phyloP scores from a whole-genome alignment of 768 basidiomycete genomes.

The Thelephora ganbajun region DNA sequence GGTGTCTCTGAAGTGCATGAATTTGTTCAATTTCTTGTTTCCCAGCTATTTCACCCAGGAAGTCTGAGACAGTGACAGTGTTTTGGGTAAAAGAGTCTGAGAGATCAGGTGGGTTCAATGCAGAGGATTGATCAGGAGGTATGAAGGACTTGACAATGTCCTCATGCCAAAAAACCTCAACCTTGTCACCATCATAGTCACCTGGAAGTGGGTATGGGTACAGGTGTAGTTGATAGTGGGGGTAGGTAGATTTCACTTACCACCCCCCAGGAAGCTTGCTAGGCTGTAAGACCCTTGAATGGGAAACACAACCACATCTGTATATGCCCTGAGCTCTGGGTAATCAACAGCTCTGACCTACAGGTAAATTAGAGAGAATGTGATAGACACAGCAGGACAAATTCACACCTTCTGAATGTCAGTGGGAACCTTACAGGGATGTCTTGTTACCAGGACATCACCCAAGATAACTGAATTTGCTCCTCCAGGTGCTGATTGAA shows the following conservation, averaged over 20 bases:
- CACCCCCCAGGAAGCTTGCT: slow-evolving; percentile 51
- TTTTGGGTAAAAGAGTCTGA: slow-evolving; percentile 25
- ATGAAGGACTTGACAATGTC: slow-evolving; percentile 37
- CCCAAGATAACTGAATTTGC: slow-evolving; percentile 26
- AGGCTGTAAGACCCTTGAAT: slow-evolving; percentile 27
- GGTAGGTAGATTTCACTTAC: slow-evolving; percentile 18
- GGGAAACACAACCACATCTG: slow-evolving; percentile 39
- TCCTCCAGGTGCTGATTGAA: slow-evolving; percentile 32
- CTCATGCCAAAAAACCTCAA: slow-evolving; percentile 43
- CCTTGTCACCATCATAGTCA: slow-evolving; percentile 62
- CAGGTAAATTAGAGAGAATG: not conserved
- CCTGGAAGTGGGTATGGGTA: slow-evolving; percentile 20
- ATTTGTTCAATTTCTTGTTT: slow-evolving; percentile 14
- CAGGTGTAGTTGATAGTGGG: not conserved
- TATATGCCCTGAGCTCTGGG: slow-evolving; percentile 30
- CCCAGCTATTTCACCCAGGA: slow-evolving; percentile 18
- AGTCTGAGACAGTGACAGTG: slow-evolving; percentile 30
- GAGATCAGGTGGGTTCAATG: slow-evolving; percentile 32
- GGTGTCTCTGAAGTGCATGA: slow-evolving; percentile 28
- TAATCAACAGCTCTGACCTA: slow-evolving; percentile 46
- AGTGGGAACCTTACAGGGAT: slow-evolving; percentile 60
- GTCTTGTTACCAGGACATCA: slow-evolving; percentile 45
- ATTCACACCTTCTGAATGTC: slow-evolving; percentile 45
- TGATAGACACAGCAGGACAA: not conserved
- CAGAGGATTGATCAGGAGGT: slow-evolving; percentile 31